phyloP scores from a whole-genome alignment of 83 land plant genomes.

The Larix sibirica region DNA sequence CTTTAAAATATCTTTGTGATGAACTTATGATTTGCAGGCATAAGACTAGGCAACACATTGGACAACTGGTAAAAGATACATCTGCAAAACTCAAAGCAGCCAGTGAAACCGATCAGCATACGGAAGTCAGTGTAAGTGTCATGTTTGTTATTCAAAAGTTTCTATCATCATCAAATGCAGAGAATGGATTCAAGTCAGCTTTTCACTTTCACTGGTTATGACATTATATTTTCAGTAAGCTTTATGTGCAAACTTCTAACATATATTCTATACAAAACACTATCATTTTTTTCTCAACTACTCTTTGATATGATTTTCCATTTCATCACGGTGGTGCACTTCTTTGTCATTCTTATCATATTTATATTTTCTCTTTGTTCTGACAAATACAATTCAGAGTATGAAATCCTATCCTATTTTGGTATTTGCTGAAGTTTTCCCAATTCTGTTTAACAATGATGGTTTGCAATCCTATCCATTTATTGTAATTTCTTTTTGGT shows the following conservation, averaged over 20 bases:
- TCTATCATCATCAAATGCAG: not conserved
- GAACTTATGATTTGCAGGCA: conserved; percentile 39
- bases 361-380: too few species aligned
- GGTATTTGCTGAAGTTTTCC: too few species aligned
- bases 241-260: not conserved
- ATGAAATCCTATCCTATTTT: too few species aligned
- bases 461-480: too few species aligned
- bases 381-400: too few species aligned
- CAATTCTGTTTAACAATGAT: too few species aligned
- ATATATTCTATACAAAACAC: not conserved
- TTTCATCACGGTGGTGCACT: not conserved
- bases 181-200: not conserved
- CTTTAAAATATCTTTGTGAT: not conserved
- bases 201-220: not conserved
- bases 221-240: not conserved
- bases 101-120: conserved; percentile 61
- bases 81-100: conserved; percentile 76
- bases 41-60: conserved; percentile 76
- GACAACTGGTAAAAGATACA: conserved; percentile 66
- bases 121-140: conserved; percentile 59
- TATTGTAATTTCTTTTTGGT: too few species aligned
- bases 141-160: not conserved
- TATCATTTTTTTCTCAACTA: not conserved
- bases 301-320: not conserved
- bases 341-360: too few species aligned